These are phyloP conservation scores for Suhomyces canberraensis DNA, from an alignment of 805 yeast genomes.

Conservation along the genomic window DNA sequence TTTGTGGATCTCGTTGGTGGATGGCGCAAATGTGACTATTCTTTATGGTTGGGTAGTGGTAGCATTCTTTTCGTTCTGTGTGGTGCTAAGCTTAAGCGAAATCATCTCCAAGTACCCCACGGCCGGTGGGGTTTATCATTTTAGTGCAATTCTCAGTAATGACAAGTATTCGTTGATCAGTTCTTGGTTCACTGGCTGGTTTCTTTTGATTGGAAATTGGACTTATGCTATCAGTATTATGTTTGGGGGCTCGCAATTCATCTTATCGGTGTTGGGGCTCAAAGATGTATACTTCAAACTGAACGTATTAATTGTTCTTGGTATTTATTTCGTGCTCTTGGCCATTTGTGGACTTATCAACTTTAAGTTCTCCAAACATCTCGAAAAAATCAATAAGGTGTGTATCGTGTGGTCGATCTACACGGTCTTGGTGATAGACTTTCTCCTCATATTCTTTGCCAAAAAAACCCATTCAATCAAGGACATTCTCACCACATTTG, in stretches of 20 bases:
- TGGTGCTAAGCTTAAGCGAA: slow-evolving; percentile 73
- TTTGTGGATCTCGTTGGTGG: slow-evolving; percentile 63
- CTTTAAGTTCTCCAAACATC: slow-evolving; percentile 52
- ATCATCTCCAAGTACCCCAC: slow-evolving; percentile 75
- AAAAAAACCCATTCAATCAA: slow-evolving; percentile 56
- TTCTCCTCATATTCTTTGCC: slow-evolving; percentile 57
- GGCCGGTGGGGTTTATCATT: slow-evolving; percentile 74
- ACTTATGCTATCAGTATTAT: slow-evolving; percentile 70
- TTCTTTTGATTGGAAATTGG: slow-evolving; percentile 71
- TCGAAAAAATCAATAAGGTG: slow-evolving; percentile 61
- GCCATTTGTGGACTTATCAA: slow-evolving; percentile 61
- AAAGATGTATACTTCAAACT: slow-evolving; percentile 56
- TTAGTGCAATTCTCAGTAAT: slow-evolving; percentile 66
- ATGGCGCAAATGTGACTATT: slow-evolving; percentile 76
- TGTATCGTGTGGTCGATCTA: slow-evolving; percentile 76
- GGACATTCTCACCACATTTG: slow-evolving; percentile 62
- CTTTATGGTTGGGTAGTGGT: slow-evolving; percentile 72
- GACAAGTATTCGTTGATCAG: slow-evolving; percentile 53
- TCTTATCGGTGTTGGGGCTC: slow-evolving; percentile 63
- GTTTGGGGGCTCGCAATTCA: slow-evolving; percentile 73
- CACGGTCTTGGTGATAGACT: slow-evolving; percentile 66
- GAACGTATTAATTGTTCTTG: slow-evolving; percentile 52
- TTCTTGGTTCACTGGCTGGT: slow-evolving; percentile 82
- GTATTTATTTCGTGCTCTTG: slow-evolving; percentile 55
- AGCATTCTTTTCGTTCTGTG: slow-evolving; percentile 58